A percentile compares a stretch with the other conserved stretches of the same genome.
Conservation (phyloP, 2,329 filamentous ascomycete species). For the Colletotrichum orbiculare region DNA sequence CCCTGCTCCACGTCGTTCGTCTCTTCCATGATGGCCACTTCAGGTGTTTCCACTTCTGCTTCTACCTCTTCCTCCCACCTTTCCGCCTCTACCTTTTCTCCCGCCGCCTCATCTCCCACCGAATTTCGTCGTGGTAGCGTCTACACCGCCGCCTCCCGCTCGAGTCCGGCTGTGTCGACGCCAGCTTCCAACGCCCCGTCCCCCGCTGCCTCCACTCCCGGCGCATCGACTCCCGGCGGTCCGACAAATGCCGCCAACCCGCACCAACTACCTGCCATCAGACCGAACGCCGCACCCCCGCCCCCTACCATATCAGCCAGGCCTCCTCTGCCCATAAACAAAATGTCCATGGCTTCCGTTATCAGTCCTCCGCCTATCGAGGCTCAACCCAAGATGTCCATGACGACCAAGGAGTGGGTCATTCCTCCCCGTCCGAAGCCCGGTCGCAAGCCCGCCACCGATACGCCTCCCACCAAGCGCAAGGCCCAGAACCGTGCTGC, state of each 20-base stretch:
- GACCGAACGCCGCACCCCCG: constrained; percentile 41
- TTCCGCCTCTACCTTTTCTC: constrained; percentile 23
- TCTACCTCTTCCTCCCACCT: constrained; percentile 24
- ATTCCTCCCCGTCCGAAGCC: constrained; percentile 88
- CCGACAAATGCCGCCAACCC: constrained; percentile 36
- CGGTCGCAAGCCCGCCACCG: constrained; percentile 91
- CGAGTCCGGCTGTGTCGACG: constrained; percentile 31
- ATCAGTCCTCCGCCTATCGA: constrained; percentile 55
- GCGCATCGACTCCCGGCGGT: constrained; percentile 29
- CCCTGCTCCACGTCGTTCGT: constrained; percentile 29
- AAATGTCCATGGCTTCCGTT: constrained; percentile 61
- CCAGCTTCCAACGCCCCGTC: constrained; percentile 30
- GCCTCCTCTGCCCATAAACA: constrained; percentile 46
- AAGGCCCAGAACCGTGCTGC: constrained; percentile 95
- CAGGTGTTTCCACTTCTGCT: constrained; percentile 30
- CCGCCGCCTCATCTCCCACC: constrained; percentile 24
- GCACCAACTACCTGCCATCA: constrained; percentile 34
- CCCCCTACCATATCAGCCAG: constrained; percentile 45
- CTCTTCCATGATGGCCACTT: constrained; percentile 35
- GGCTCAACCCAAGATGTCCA: constrained; percentile 59
- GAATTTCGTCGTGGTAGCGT: constrained; percentile 24
- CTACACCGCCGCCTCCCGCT: constrained; percentile 22
- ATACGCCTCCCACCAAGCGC: constrained; percentile 91
- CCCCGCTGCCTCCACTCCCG: constrained; percentile 23
- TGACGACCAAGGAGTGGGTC: constrained; percentile 88